Evolutionary conservation across 495 filamentous ascomycete genomes (phyloP).

Genomic region (Hypomontagnella submonticulosa): DNA sequence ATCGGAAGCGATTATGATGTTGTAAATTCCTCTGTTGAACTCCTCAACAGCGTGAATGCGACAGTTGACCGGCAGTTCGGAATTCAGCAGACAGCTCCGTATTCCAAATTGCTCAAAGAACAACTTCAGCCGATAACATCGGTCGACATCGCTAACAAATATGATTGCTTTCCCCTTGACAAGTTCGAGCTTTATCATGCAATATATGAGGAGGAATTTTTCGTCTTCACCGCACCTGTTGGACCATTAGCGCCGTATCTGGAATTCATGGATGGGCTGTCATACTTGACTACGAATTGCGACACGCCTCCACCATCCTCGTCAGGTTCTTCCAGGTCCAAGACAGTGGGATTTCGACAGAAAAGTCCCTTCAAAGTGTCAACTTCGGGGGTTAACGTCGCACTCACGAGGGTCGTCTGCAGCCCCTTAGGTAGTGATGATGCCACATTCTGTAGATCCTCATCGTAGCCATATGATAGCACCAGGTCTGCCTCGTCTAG

Average conservation of each 20-base stretch:
- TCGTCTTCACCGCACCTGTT: slow-evolving; percentile 89
- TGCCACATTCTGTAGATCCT: slow-evolving; percentile 82
- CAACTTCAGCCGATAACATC: slow-evolving; percentile 92
- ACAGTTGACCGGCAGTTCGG: slow-evolving; percentile 91
- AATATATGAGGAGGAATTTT: slow-evolving; percentile 92
- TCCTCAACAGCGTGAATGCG: slow-evolving; percentile 94
- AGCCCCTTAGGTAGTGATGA: slow-evolving; percentile 82
- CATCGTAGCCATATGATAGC: slow-evolving; percentile 93
- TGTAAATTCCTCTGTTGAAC: slow-evolving; percentile 95
- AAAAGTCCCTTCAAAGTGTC: slow-evolving; percentile 87
- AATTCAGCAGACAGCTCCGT: slow-evolving; percentile 93
- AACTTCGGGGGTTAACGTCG: slow-evolving; percentile 87
- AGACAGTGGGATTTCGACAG: slow-evolving; percentile 77
- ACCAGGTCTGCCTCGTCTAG: slow-evolving; percentile 96
- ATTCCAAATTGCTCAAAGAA: slow-evolving; percentile 98
- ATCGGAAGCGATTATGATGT: slow-evolving; percentile 96
- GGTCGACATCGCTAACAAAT: slow-evolving; percentile 92
- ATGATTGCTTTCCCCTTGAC: slow-evolving; percentile 95
- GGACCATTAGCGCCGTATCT: slow-evolving; percentile 21
- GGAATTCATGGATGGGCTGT: background rate
- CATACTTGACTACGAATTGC: slow-evolving; percentile 86
- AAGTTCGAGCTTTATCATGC: slow-evolving; percentile 93
- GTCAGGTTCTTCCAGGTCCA: slow-evolving; percentile 79
- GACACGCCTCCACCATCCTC: slow-evolving; percentile 77
- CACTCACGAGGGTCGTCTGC: slow-evolving; percentile 93